A percentile compares a stretch with the other conserved stretches of the same genome.
These are phyloP conservation scores for Daldinia sp. DNA, from an alignment of 2,329 filamentous ascomycete genomes.

Conservation along the genomic window DNA sequence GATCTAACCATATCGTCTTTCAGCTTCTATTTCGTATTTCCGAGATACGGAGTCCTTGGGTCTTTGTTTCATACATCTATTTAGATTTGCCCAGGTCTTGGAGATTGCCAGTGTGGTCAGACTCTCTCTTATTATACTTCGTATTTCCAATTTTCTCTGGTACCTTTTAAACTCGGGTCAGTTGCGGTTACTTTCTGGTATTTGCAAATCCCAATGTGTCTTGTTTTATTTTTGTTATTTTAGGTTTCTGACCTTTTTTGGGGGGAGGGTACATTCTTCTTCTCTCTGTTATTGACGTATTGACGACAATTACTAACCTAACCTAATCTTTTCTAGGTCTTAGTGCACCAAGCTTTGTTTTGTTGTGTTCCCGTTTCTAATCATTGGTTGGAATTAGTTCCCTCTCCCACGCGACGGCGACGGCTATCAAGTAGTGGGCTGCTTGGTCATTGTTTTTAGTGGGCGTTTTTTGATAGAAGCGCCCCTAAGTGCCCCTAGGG, in stretches of 20 bases:
- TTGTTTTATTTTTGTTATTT: slow-evolving; percentile 1
- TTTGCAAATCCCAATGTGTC: slow-evolving; percentile 33
- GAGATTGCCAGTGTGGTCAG: slow-evolving; percentile 10
- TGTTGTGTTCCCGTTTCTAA: slow-evolving; percentile 7
- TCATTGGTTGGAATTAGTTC: slow-evolving; percentile 23
- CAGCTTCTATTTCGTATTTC: slow-evolving; percentile 17
- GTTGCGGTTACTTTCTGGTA: slow-evolving; percentile 14
- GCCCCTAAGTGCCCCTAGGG: neutral
- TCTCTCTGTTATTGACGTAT: neutral
- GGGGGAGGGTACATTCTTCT: neutral
- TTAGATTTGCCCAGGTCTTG: neutral
- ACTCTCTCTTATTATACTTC: slow-evolving; percentile 8
- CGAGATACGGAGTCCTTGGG: slow-evolving; percentile 13
- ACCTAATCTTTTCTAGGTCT: slow-evolving; percentile 18
- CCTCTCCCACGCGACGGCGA: slow-evolving; percentile 31
- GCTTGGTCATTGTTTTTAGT: slow-evolving; percentile 22
- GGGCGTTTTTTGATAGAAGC: slow-evolving; percentile 16
- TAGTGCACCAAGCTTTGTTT: slow-evolving; percentile 25
- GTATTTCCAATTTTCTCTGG: slow-evolving; percentile 1
- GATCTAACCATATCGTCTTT: slow-evolving; percentile 25
- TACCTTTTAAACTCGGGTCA: neutral
- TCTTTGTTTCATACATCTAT: slow-evolving; percentile 11
- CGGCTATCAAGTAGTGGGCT: slow-evolving; percentile 22
- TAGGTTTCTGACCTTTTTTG: too few relatives aligned
- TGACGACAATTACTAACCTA: slow-evolving; percentile 8